These are phyloP conservation scores for Ustilago trichophora DNA, from an alignment of 1,284 basidiomycete species.

Conservation along the genomic window DNA sequence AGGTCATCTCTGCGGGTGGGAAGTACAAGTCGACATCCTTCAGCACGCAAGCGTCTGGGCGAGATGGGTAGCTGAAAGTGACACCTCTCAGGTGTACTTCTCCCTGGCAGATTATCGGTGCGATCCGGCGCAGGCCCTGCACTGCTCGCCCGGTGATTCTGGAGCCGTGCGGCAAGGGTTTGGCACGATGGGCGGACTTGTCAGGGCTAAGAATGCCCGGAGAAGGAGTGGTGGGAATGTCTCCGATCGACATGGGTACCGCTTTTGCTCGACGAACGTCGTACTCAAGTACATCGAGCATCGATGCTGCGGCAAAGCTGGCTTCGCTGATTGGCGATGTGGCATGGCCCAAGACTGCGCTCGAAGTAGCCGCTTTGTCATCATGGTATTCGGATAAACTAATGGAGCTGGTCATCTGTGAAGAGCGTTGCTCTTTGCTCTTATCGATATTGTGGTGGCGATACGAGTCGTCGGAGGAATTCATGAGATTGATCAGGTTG, in stretches of 20 bases:
- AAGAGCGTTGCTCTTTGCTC: neutral
- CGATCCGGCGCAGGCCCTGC: conserved; percentile 41
- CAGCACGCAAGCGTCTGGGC: conserved; percentile 74
- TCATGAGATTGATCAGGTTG: conserved; percentile 75
- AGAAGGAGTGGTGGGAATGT: conserved; percentile 27
- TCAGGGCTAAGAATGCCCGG: conserved; percentile 13
- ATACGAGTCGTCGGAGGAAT: conserved; percentile 51
- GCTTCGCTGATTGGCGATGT: neutral
- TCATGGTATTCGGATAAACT: conserved; percentile 15
- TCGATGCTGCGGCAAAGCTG: neutral
- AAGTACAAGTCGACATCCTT: conserved; percentile 76
- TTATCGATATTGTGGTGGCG: neutral
- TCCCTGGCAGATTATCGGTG: conserved; percentile 70
- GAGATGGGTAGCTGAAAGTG: conserved; percentile 86
- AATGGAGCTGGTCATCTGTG: conserved; percentile 1
- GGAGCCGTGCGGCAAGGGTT: neutral
- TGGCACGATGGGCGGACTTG: conserved; percentile 10
- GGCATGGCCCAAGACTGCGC: neutral
- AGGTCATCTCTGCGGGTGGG: conserved; percentile 85
- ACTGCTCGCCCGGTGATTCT: conserved; percentile 7
- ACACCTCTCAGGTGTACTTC: conserved; percentile 81
- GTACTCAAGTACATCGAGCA: conserved; percentile 27
- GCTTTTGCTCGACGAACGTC: conserved; percentile 28
- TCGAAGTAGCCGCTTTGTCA: conserved; percentile 6
- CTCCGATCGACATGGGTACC: conserved; percentile 47